Conservation (phyloP, 2,329 filamentous ascomycete genomes). For the Volutella citrinella region DNA sequence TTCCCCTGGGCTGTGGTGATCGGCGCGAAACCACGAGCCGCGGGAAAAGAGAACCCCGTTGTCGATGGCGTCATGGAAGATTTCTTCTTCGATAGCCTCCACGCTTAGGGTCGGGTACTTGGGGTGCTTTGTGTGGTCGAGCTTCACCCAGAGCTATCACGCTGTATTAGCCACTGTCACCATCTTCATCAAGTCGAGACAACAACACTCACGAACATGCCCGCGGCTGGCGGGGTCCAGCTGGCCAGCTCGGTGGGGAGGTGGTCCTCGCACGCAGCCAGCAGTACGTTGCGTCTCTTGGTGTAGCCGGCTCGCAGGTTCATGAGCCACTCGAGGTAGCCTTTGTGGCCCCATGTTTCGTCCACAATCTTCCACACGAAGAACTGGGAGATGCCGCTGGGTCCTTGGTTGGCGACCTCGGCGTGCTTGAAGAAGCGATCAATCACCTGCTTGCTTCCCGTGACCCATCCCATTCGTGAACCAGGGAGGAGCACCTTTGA, state of each 20-base stretch:
- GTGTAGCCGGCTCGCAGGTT: constrained; percentile 75
- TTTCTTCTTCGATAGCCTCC: constrained; percentile 6
- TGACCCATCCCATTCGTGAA: constrained; percentile 76
- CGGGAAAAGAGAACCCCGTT: neutral
- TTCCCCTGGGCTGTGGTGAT: neutral
- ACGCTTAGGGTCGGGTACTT: neutral
- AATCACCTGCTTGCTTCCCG: constrained; percentile 72
- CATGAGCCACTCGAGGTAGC: constrained; percentile 81
- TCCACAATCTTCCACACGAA: constrained; percentile 81
- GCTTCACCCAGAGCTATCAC: neutral
- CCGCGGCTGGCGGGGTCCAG: constrained; percentile 72
- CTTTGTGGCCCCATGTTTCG: constrained; percentile 84
- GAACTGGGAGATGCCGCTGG: constrained; percentile 74
- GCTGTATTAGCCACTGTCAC: neutral
- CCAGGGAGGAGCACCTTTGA: constrained; percentile 82
- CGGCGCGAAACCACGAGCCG: constrained; percentile 1
- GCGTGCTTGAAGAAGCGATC: constrained; percentile 73
- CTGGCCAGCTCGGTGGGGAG: constrained; percentile 69
- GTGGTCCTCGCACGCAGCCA: constrained; percentile 70
- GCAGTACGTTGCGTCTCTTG: constrained; percentile 64
- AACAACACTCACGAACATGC: constrained; percentile 78
- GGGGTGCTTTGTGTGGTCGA: neutral
- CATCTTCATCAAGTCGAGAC: neutral
- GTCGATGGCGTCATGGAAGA: neutral
- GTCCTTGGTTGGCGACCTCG: constrained; percentile 75